Conservation (phyloP, 1,139 yeast species). For the Taiozyma sp. region DNA sequence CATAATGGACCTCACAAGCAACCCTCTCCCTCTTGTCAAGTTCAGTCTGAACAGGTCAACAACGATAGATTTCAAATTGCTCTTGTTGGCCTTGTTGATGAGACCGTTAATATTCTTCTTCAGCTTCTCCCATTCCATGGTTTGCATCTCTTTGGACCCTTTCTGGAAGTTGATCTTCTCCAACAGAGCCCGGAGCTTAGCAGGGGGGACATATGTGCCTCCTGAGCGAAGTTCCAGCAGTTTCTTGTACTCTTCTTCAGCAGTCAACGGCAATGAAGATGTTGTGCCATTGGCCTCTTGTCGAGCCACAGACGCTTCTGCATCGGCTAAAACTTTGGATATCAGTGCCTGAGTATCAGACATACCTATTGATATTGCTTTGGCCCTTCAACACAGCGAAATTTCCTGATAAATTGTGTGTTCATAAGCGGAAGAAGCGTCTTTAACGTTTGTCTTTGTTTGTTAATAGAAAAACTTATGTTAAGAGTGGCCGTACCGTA, state of each 20-base stretch:
- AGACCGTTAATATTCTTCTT: constrained; percentile 43
- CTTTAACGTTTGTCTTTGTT: not conserved
- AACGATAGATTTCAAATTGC: constrained; percentile 45
- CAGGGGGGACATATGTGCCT: constrained; percentile 51
- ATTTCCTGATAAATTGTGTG: not conserved
- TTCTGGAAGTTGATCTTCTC: constrained; percentile 31
- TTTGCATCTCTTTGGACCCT: constrained; percentile 38
- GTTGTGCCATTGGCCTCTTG: not conserved
- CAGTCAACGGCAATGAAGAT: constrained; percentile 15
- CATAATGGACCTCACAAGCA: constrained; percentile 54
- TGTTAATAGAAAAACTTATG: not conserved
- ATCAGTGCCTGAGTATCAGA: not conserved
- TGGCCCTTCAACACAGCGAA: not conserved
- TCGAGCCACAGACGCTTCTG: not conserved
- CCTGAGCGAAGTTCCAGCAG: constrained; percentile 37
- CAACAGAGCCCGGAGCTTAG: constrained; percentile 39
- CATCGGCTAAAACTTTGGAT: not conserved
- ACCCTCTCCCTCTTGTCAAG: constrained; percentile 55
- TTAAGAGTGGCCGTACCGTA: not conserved
- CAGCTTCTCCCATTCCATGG: constrained; percentile 50
- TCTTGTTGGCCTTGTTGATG: constrained; percentile 40
- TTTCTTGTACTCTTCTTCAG: constrained; percentile 33
- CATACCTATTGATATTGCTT: not conserved
- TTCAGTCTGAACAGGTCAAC: constrained; percentile 50
- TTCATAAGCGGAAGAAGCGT: not conserved